Evolutionary conservation across 495 filamentous ascomycete species (phyloP), one percentile per base, ranked within the genome.

Genomic region (Hypoxylon subgilvum): DNA sequence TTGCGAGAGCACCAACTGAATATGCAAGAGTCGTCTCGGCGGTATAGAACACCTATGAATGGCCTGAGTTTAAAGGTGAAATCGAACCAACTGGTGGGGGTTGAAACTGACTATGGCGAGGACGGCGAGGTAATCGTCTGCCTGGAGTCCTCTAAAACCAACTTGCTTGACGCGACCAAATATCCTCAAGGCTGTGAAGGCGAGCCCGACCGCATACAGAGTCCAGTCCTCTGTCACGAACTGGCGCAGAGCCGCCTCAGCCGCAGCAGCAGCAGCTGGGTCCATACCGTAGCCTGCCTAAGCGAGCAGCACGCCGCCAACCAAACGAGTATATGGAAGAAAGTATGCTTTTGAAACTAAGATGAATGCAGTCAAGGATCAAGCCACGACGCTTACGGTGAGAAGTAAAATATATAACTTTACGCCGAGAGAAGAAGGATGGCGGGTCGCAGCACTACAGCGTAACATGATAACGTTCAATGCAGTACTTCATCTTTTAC

Each of bases 151-250:
- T 35, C 48, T 68, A n/a, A 66, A 45, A 8, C 72, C 70, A 3
- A 69, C 70, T 30, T 53, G 36, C 27, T 47, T 63, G 17, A 73
- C 16, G 1, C 70, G 65, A 30, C 70, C 46, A 56, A 64, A 64
- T 12, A 68, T 74, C 19, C 72, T 60, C 19, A 74, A 48, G 6
- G 52, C 10, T 6, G 66, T 74, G 14, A 66, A 35, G 38, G 56
- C 12, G 1, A 74, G 41, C 21, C 67, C 72, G 22, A 74, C 52
- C 3, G 70, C 48, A 45, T 76, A 76, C 7, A 80, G 65, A 4
- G 76, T 78, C 69, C 69, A 80, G 35, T 71, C 41, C 22, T 77
- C 67, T 22, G 75, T 69, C 12, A 60, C 71, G 42, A 65, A 68
- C 16, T 66, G 60, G 9, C 56, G 63, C 18, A 63, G 52, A 2